Base-by-base conservation (phyloP, 2,329 filamentous ascomycete species). In the Aotearoamyces nothofagi region DNA sequence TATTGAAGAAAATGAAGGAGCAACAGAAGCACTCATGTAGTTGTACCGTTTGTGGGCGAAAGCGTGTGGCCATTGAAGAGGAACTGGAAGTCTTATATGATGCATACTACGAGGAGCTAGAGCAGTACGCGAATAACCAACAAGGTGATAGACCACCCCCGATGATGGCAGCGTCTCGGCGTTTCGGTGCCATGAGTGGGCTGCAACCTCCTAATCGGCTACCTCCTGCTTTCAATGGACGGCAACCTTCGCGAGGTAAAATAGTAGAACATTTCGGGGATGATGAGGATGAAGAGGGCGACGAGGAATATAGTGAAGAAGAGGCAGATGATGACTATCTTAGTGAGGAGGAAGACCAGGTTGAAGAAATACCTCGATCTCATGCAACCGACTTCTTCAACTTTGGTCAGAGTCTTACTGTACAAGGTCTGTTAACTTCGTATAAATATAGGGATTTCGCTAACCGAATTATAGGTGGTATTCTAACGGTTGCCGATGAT, bases 21-120 rank as follows among this genome's bases (percentile, higher is more conserved):
- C 90, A 98, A 55, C 90, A 98, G 54, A 96, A 96, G 56, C 86
- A 96, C 53, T 96, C 87, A 3, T 98, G 90, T 61, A 94, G 86
- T 52, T 98, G 90, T 55, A 92, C 84, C 4, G 87, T 98, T 22
- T 98, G 90, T 53, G 90, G 90, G 30, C 72, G 90, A 40, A 98
- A 98, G 60, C 74, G 90, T 30, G 93, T 80, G 9, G 90, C 90
- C 22, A 98, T 98, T 42, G 90, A 98, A 55, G 90, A 98, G 56
- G 90, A 98, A 55, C 64, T 98, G 9, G 90, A 98, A 51, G 86
- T 92, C 11, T 68, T 98, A 9, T 98, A 98, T 55, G 90, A 98
- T 58, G 87, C 87, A 38, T 98, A 98, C 56, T 98, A 98, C 52
- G 78, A 93, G 51, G 90, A 98, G 56, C 69, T 98, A 36, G 90